Base-by-base conservation (phyloP, 2,329 filamentous ascomycete genomes). In the Dactylellina drechsleri region DNA sequence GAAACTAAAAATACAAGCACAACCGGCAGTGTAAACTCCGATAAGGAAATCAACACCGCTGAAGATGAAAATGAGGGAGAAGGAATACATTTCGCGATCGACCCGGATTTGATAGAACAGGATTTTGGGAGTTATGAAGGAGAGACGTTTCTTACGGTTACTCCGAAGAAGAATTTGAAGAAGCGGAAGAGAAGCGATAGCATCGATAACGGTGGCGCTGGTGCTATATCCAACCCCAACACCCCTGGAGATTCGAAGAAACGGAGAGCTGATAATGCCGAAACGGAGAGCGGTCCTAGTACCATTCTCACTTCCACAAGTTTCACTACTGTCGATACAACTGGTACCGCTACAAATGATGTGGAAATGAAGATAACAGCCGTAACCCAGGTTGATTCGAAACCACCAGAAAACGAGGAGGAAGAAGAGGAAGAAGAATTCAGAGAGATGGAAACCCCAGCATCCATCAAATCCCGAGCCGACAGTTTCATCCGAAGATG, bases 101-200 rank as follows among this genome's bases (percentile, higher is more conserved):
- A 74, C 15, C n/a, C 16, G 2, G 84, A 87, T 43, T 83, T 93
- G 56, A 87, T 90, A 64, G 91, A 94, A 82, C 90, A 91, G 79
- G 86, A 93, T 80, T 93, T 92, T 81, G 90, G 91, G 7, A 87
- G 84, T 40, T 87, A 86, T 45, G 91, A 93, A 80, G 91, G 91
- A 15, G 86, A 86, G 79, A 85, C 85, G 54, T 89, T 87, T 77
- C 80, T 76, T 15, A 74, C 62, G 0, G 49, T 57, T 8, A 60
- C 59, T 15, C 71, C 71, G 18, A 66, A 64, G n/a, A 68, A 61
- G 43, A 64, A 62, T 23, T 26, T 68, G 36, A 76, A 70, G 45
- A 76, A 76, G 36, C 50, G 64, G 47, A 83, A 67, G 81, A 82
- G 49, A 80, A 62, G 85, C 78, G 66, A 79, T 57, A 78, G 79